Percentiles rank a stretch among this genome's conserved stretches.
phyloP scores from a whole-genome alignment of 495 filamentous ascomycete genomes.

The Podospora anserina region DNA sequence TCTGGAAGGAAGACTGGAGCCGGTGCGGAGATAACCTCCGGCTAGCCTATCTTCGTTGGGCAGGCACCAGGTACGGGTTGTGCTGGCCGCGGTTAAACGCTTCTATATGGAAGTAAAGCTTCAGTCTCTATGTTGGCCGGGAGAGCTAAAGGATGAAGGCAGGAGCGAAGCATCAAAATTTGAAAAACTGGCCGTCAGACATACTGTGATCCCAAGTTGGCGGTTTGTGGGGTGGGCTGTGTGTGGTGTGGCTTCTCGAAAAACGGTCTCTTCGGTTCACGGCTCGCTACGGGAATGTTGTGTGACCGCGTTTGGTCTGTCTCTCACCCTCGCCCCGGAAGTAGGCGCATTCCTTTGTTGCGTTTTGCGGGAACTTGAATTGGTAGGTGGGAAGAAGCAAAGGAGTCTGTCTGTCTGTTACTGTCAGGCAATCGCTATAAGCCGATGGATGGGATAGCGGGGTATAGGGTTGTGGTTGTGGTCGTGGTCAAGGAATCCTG shows the following conservation, averaged over 20 bases:
- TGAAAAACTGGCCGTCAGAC: neutral
- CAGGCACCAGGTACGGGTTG: constrained; percentile 13
- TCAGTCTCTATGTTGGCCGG: neutral
- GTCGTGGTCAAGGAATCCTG: constrained; percentile 8
- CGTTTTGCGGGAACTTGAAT: constrained; percentile 1
- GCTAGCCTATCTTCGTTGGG: neutral
- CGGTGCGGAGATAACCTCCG: constrained; percentile 23
- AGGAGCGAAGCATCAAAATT: neutral
- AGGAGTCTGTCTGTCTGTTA: neutral
- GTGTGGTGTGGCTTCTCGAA: constrained; percentile 12
- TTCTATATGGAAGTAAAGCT: neutral
- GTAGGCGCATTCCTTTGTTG: constrained; percentile 17
- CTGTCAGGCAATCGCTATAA: neutral
- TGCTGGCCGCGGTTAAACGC: neutral
- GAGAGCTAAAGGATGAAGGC: neutral
- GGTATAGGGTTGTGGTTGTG: neutral
- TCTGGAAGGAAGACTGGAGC: neutral
- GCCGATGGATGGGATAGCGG: neutral
- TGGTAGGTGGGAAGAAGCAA: constrained; percentile 2
- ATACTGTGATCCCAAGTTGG: neutral
- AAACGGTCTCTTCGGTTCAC: neutral
- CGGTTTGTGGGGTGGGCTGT: neutral
- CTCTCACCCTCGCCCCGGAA: neutral
- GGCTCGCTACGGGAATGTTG: constrained; percentile 19
- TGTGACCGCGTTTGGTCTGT: constrained; percentile 12